Evolutionary conservation across 352 stramenopile species (phyloP), one percentile per base, ranked within the genome.

Genomic region (Phytophthora meadii): DNA sequence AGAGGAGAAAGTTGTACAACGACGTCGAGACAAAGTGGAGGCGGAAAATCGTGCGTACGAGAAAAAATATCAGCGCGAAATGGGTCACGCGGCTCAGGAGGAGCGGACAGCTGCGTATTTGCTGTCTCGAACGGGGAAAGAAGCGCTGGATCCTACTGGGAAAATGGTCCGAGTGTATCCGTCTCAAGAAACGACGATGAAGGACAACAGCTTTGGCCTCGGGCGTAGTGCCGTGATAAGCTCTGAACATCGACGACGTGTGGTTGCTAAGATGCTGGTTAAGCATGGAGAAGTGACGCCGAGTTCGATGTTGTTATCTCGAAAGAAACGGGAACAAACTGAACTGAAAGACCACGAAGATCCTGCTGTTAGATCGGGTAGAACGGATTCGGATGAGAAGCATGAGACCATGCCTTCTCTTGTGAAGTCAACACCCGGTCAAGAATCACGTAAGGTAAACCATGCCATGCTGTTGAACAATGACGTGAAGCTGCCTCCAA

Each of bases 21-120:
- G 65, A 28, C 77, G 76, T 0, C 70, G 77, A 19, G 72, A 88
- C 17, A 74, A 75, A 15, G 27, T 87, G 4, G 68, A 77, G 27
- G 60, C 67, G 9, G 68, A 80, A 34, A 65, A 84, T n/a, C 64
- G 70, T 0, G 74, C 61, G 22, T 91, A 82, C 14, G 81, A 89
- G 54, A 71, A 70, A 25, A 89, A 89, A 30, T 93, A 93, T 42
- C 85, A 93, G 39, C 70, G 76, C 3, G 83, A 92, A 71, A 89
- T 93, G 81, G 82, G 82, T 1, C 64, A 70, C 4, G 64, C 70
- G 4, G 82, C 80, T 0, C 62, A 71, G 5, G 85, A 93, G 19
- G 76, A 72, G 52, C 76, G 83, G 2, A 90, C 79, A 5, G 76
- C 71, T 28, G 54, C 72, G 15, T 93, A 89, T 59, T 47, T 93